Evolutionary conservation across 2,329 filamentous ascomycete genomes (phyloP).

Genomic region (Colletotrichum somersetense): DNA sequence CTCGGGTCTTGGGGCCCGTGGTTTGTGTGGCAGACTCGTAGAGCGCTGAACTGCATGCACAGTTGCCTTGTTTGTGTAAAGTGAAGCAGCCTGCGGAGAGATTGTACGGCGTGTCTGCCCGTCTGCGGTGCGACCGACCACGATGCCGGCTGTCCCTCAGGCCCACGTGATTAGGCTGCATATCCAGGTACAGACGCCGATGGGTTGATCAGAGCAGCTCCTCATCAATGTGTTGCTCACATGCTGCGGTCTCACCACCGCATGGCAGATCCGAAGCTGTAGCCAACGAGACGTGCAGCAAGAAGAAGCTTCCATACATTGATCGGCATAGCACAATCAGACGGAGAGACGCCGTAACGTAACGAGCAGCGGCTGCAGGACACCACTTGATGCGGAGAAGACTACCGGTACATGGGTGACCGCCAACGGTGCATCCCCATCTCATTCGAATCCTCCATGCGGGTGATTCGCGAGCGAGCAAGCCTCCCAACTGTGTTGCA

Average conservation of each 20-base stretch:
- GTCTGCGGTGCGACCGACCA: not conserved
- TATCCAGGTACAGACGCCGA: constrained; percentile 8
- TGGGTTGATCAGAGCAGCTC: not conserved
- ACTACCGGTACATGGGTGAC: constrained; percentile 1
- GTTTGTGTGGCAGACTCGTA: not conserved
- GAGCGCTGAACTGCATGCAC: not conserved
- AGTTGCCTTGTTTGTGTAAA: not conserved
- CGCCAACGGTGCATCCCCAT: not conserved
- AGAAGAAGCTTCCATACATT: constrained; percentile 2
- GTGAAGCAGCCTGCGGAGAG: not conserved
- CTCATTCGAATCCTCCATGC: not conserved
- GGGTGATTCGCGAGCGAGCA: constrained; percentile 13
- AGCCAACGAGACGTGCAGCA: not conserved
- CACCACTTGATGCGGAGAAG: not conserved
- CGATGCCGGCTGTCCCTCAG: not conserved
- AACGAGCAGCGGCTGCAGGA: constrained; percentile 15
- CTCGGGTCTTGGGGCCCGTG: not conserved
- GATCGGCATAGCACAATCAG: constrained; percentile 6
- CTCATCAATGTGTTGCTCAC: not conserved
- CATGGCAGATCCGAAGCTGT: not conserved
- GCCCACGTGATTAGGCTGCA: not conserved
- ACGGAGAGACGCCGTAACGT: constrained; percentile 16
- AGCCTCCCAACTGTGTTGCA: not conserved
- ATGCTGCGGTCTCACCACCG: not conserved
- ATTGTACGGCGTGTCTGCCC: not conserved